Percentiles rank a stretch among this genome's conserved stretches.
Conservation (phyloP, 768 basidiomycete species). For the Rhizopogon salebrosus region DNA sequence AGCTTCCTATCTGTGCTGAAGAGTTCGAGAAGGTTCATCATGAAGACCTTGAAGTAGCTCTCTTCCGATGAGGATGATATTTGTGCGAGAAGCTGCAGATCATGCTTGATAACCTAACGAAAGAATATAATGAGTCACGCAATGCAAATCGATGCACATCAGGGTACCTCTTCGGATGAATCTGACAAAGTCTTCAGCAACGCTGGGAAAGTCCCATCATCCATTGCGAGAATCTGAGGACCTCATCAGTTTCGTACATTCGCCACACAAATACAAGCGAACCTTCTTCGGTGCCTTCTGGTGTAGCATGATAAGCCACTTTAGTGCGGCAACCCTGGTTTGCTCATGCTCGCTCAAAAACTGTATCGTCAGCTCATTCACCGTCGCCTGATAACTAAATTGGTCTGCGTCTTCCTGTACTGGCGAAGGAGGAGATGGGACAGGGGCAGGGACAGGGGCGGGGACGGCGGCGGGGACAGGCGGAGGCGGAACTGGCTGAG, state of each 20-base stretch:
- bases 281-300: slow-evolving; percentile 97
- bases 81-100: slow-evolving; percentile 92
- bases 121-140: slow-evolving; percentile 2
- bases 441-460: slow-evolving; percentile 24
- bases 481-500: slow-evolving; percentile 28
- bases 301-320: slow-evolving; percentile 98
- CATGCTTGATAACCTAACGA: slow-evolving; percentile 86
- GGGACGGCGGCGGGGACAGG: slow-evolving; percentile 22
- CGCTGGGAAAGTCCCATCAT: slow-evolving; percentile 95
- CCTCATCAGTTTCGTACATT: neutral
- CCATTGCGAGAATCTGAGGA: slow-evolving; percentile 83
- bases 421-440: slow-evolving; percentile 24
- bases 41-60: slow-evolving; percentile 91
- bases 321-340: slow-evolving; percentile 90
- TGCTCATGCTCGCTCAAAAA: slow-evolving; percentile 97
- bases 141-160: neutral
- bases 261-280: neutral
- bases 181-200: slow-evolving; percentile 94
- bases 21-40: slow-evolving; percentile 89
- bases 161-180: slow-evolving; percentile 82
- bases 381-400: slow-evolving; percentile 90
- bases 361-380: slow-evolving; percentile 88
- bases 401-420: slow-evolving; percentile 54
- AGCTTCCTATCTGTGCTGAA: slow-evolving; percentile 93
- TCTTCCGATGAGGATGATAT: slow-evolving; percentile 96